phyloP scores from a whole-genome alignment of 2,329 filamentous ascomycete genomes.

The Didymella pomorum region DNA sequence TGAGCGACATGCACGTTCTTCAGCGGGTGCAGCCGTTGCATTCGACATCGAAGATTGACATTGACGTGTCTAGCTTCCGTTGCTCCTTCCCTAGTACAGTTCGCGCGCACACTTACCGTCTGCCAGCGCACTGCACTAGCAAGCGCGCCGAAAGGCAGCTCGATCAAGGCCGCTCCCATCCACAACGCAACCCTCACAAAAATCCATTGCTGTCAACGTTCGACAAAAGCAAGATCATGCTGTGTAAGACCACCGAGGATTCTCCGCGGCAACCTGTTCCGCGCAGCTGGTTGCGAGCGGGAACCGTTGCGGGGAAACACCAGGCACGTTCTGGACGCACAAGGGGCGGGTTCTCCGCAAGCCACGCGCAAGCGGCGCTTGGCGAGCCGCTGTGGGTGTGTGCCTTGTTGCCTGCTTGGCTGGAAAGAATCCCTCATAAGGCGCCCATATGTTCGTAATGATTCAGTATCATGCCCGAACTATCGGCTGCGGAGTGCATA shows the following conservation, averaged over 20 bases:
- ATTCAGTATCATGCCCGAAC: not conserved
- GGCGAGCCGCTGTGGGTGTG: constrained; percentile 5
- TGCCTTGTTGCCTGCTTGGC: constrained; percentile 18
- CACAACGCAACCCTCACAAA: not conserved
- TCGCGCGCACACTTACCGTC: not conserved
- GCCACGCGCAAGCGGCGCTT: constrained; percentile 21
- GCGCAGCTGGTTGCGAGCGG: constrained; percentile 12
- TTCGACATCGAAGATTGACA: constrained; percentile 7
- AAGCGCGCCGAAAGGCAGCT: not conserved
- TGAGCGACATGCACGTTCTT: constrained; percentile 3
- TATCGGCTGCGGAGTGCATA: not conserved
- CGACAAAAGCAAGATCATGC: not conserved
- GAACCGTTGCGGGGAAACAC: constrained; percentile 17
- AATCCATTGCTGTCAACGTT: not conserved
- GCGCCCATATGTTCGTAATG: not conserved
- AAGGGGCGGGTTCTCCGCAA: constrained; percentile 23
- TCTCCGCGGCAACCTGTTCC: constrained; percentile 7
- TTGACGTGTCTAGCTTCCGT: constrained; percentile 34
- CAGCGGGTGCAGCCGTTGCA: constrained; percentile 15
- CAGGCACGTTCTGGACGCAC: constrained; percentile 19
- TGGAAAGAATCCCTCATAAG: not conserved
- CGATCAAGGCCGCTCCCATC: not conserved
- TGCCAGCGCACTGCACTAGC: constrained; percentile 9
- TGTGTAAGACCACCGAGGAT: not conserved
- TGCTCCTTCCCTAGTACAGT: constrained; percentile 11